Conservation (phyloP, 768 basidiomycete genomes). For the Strobilomyces dryophilus region DNA sequence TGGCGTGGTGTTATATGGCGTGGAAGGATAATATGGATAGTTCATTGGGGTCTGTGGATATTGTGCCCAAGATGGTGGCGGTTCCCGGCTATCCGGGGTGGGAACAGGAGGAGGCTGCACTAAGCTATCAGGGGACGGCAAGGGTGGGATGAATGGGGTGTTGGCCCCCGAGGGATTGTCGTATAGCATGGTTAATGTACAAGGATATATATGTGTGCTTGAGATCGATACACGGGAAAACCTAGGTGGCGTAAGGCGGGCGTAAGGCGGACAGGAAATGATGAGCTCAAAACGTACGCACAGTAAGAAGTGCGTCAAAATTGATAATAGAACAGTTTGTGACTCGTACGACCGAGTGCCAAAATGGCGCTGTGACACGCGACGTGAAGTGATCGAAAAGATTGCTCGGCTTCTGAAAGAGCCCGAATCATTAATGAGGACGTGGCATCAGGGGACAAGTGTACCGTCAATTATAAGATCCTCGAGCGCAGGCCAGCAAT, state of each 20-base stretch:
- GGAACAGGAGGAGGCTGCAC: slow-evolving; percentile 36
- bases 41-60: slow-evolving; percentile 30
- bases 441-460: neutral
- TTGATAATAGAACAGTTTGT: slow-evolving; percentile 10
- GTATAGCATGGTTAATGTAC: slow-evolving; percentile 22
- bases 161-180: slow-evolving; percentile 27
- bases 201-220: slow-evolving; percentile 22
- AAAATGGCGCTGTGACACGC: slow-evolving; percentile 7
- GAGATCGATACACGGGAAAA: slow-evolving; percentile 22
- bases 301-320: slow-evolving; percentile 2
- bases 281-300: slow-evolving; percentile 9
- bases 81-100: slow-evolving; percentile 22
- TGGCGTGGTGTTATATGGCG: slow-evolving; percentile 36
- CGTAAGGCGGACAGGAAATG: slow-evolving; percentile 1
- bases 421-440: slow-evolving; percentile 1
- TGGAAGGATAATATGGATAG: slow-evolving; percentile 38
- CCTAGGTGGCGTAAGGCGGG: slow-evolving; percentile 12
- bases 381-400: neutral
- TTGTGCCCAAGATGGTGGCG: slow-evolving; percentile 34
- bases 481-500: neutral
- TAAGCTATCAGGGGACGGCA: slow-evolving; percentile 31
- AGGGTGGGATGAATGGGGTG: slow-evolving; percentile 40
- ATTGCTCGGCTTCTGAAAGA: slow-evolving; percentile 4
- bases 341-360: slow-evolving; percentile 14
- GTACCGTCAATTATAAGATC: slow-evolving; percentile 1